Evolutionary conservation across 2,329 filamentous ascomycete genomes (phyloP).

Genomic region (Pyrenophora graminea): DNA sequence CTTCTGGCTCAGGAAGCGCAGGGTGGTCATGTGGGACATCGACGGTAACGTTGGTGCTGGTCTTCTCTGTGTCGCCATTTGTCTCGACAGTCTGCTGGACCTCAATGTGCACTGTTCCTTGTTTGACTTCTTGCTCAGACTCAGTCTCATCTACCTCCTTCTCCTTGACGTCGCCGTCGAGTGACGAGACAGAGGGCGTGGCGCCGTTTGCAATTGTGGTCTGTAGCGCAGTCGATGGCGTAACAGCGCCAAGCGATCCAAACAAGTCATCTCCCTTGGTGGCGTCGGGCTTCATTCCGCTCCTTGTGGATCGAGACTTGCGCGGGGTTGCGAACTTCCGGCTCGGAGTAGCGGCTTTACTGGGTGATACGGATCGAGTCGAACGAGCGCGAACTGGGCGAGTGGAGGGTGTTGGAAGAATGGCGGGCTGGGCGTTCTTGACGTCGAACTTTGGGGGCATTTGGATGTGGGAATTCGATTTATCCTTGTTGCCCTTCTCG

Average conservation of each 20-base stretch:
- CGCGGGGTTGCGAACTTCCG: constrained; percentile 58
- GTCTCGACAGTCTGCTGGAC: constrained; percentile 67
- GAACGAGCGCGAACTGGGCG: constrained; percentile 56
- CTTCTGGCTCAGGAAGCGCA: constrained; percentile 73
- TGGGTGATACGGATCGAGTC: constrained; percentile 63
- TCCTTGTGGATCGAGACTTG: constrained; percentile 56
- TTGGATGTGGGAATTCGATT: constrained; percentile 71
- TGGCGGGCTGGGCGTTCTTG: constrained; percentile 45
- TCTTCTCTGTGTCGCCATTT: constrained; percentile 66
- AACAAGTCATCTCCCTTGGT: constrained; percentile 40
- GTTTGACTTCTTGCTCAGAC: constrained; percentile 20
- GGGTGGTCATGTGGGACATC: constrained; percentile 71
- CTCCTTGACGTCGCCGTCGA: constrained; percentile 49
- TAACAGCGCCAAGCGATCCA: constrained; percentile 52
- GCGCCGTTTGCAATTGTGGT: constrained; percentile 40
- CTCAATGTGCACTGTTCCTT: constrained; percentile 67
- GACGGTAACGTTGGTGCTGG: constrained; percentile 73
- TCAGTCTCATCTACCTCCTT: constrained; percentile 11
- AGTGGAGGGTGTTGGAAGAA: constrained; percentile 22
- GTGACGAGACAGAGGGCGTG: constrained; percentile 41
- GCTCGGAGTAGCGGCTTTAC: constrained; percentile 53
- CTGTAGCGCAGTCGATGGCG: constrained; percentile 51
- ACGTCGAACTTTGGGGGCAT: constrained; percentile 80
- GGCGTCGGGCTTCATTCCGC: constrained; percentile 32
- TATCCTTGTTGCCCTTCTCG: constrained; percentile 65